A percentile compares a stretch with the other conserved stretches of the same genome.
phyloP scores from a whole-genome alignment of 352 stramenopile genomes.

The Phytophthora europaea region DNA sequence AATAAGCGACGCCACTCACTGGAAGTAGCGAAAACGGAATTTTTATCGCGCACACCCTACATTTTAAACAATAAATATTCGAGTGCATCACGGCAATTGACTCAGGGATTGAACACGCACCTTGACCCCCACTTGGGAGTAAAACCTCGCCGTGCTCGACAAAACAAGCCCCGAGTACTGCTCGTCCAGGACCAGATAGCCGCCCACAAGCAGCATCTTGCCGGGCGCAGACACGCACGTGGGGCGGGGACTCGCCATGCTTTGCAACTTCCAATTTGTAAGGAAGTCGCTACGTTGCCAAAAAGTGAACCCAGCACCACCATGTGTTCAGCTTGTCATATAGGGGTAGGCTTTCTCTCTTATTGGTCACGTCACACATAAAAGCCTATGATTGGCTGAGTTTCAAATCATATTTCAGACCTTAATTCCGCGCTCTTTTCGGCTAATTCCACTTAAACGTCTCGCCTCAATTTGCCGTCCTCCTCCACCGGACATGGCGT shows the following conservation, averaged over 20 bases:
- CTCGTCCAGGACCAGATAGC: constrained; percentile 96
- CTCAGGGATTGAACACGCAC: constrained; percentile 9
- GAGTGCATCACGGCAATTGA: neutral
- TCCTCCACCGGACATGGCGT: constrained; percentile 27
- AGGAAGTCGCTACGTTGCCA: constrained; percentile 1
- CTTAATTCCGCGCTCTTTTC: constrained; percentile 25
- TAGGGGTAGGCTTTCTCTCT: neutral
- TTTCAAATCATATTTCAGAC: constrained; percentile 14
- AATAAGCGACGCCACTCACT: constrained; percentile 35
- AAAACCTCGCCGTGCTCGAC: constrained; percentile 93
- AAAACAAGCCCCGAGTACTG: constrained; percentile 93
- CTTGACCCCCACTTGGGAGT: constrained; percentile 76
- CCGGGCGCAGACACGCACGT: constrained; percentile 93
- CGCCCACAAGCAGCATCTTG: constrained; percentile 97
- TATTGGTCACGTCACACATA: constrained; percentile 22
- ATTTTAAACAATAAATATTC: neutral
- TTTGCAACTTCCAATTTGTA: neutral
- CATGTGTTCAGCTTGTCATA: constrained; percentile 6
- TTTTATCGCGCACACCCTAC: neutral
- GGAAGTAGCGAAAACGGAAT: neutral
- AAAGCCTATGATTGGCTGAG: constrained; percentile 19
- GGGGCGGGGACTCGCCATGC: constrained; percentile 17
- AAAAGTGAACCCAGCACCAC: neutral
- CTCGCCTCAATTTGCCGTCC: constrained; percentile 7
- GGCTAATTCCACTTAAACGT: constrained; percentile 19